Conservation (phyloP, 805 yeast species). For the Saccharomyces eubayanus region DNA sequence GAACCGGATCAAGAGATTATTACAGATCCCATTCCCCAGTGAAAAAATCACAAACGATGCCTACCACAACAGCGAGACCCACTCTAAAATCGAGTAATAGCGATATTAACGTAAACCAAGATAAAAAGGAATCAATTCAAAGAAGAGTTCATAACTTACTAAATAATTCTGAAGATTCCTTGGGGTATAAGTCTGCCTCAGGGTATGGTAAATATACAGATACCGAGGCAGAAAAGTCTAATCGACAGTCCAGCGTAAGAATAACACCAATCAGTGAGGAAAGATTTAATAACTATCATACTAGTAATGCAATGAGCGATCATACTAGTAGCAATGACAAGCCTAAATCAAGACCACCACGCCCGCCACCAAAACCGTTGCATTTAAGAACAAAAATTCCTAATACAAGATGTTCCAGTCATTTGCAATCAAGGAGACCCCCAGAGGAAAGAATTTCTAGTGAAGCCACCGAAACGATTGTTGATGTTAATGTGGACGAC, state of each 20-base stretch:
- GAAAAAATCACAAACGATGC: constrained; percentile 1
- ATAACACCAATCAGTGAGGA: not conserved
- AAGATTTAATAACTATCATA: not conserved
- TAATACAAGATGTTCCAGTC: not conserved
- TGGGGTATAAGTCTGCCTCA: constrained; percentile 47
- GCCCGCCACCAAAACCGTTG: constrained; percentile 41
- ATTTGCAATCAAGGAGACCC: not conserved
- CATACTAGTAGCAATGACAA: not conserved
- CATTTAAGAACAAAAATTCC: constrained; percentile 1
- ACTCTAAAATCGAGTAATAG: constrained; percentile 21
- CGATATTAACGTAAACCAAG: constrained; percentile 23
- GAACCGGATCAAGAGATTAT: constrained; percentile 4
- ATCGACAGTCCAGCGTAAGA: not conserved
- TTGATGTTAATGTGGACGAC: constrained; percentile 36
- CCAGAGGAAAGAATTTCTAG: constrained; percentile 3
- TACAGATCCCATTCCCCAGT: constrained; percentile 7
- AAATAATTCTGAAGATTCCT: constrained; percentile 19
- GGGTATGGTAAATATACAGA: constrained; percentile 79
- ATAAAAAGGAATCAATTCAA: constrained; percentile 38
- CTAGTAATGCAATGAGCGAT: not conserved
- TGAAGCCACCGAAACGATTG: constrained; percentile 3
- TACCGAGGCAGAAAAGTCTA: not conserved
- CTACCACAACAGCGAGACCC: not conserved
- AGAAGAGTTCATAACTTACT: constrained; percentile 46
- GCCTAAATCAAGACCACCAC: constrained; percentile 6